Evolutionary conservation across 1,284 basidiomycete genomes (phyloP), one percentile per base, ranked within the genome.

Genomic region (Exobasidium rhododendri): DNA sequence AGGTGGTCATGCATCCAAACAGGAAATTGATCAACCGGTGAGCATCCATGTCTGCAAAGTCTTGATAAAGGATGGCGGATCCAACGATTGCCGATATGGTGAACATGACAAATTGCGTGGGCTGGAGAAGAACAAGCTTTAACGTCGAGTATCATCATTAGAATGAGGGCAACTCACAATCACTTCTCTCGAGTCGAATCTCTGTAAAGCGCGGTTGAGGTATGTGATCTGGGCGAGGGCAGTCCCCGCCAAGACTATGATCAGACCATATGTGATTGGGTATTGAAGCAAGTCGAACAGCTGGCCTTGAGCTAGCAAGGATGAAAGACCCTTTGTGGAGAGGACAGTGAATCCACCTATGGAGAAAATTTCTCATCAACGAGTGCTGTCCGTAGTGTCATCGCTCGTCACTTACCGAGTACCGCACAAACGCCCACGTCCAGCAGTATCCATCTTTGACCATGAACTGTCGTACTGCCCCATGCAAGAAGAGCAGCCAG

Each of bases 291-390:
- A 61, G 6, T 64, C 66, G 5, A 70, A 63, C 7, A 63, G 59
- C 49, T 64, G 60, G 0, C 70, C 69, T 4, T 65, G 65, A 1
- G 73, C 71, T 31, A 79, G 67, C 31, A 98, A 83, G 0, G 89
- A 91, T 13, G 92, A 94, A 43, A 96, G 81, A 0, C 90, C 94
- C 77, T 98, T 97, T 1, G 94, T 97, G 0, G 91, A 87, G 2
- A 98, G 83, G 0, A 97, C 94, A 0, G 94, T 97, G 79, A 94
- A 97, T 3, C 92, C 94, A 28, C 92, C 92, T 88, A 65, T 0
- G 66, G 13, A n/a, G n/a, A n/a, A n/a, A n/a, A n/a, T 46, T 4
- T 22, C 11, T 7, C n/a, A n/a, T n/a, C n/a, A n/a, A n/a, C n/a
- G n/a, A n/a, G n/a, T n/a, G n/a, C n/a, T n/a, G n/a, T n/a, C n/a